Conservation (phyloP, 768 basidiomycete genomes). For the Boletus sensibilis region DNA sequence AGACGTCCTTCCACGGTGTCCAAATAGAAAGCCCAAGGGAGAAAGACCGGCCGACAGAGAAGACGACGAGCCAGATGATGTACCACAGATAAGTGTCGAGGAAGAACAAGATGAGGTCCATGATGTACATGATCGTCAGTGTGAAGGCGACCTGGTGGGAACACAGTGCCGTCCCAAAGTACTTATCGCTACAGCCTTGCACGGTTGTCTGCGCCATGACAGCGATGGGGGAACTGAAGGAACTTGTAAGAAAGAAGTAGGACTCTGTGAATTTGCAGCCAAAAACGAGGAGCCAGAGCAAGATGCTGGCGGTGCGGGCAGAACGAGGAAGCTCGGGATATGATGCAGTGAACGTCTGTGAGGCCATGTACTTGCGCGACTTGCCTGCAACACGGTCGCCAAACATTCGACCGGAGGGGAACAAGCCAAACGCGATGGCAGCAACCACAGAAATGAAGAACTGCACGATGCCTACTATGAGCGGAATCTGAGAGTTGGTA, state of each 20-base stretch:
- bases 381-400: conserved; percentile 98
- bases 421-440: conserved; percentile 78
- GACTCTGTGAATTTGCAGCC: conserved; percentile 96
- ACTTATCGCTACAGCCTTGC: conserved; percentile 82
- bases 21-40: conserved; percentile 93
- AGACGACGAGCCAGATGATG: conserved; percentile 97
- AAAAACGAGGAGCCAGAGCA: conserved; percentile 90
- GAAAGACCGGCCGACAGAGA: conserved; percentile 89
- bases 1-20: conserved; percentile 99
- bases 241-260: conserved; percentile 96
- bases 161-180: conserved; percentile 80
- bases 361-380: conserved; percentile 96
- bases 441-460: conserved; percentile 88
- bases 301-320: conserved; percentile 80
- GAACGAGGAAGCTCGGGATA: conserved; percentile 76
- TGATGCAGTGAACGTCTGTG: conserved; percentile 97
- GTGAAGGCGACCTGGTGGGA: conserved; percentile 93
- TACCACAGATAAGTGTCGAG: conserved; percentile 99
- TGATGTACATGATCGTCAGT: conserved; percentile 96
- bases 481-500: conserved; percentile 64
- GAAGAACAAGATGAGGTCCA: conserved; percentile 98
- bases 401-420: conserved; percentile 98
- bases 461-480: conserved; percentile 91
- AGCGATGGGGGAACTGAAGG: conserved; percentile 93
- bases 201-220: conserved; percentile 97